Evolutionary conservation across 73 alveolate genomes (phyloP).

Genomic region (Paramecium biaurelia): DNA sequence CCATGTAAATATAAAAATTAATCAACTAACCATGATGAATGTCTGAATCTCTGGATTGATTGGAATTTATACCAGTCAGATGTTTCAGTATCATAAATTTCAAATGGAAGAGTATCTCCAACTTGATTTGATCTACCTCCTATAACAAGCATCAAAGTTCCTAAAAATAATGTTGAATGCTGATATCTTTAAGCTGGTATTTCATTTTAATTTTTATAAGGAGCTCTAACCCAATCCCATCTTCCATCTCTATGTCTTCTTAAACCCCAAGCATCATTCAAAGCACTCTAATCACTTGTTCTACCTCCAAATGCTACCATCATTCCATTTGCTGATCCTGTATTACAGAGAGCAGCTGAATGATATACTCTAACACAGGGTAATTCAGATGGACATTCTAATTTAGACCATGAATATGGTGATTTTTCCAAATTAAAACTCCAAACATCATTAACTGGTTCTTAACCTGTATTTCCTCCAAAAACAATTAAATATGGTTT

Average conservation of each 20-base stretch:
- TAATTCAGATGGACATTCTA: constrained; percentile 80
- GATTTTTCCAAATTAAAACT: constrained; percentile 83
- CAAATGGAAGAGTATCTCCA: constrained; percentile 89
- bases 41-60: constrained; percentile 88
- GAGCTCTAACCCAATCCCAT: constrained; percentile 99
- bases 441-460: constrained; percentile 94
- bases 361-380: constrained; percentile 97
- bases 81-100: constrained; percentile 96
- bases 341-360: constrained; percentile 93
- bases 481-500: constrained; percentile 94
- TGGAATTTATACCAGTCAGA: constrained; percentile 91
- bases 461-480: constrained; percentile 97
- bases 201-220: constrained; percentile 77
- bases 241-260: constrained; percentile 98
- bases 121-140: constrained; percentile 93
- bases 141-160: constrained; percentile 88
- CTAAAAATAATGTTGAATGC: constrained; percentile 93
- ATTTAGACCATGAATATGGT: constrained; percentile 88
- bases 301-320: constrained; percentile 96
- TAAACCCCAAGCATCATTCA: constrained; percentile 97
- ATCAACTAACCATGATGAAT: constrained; percentile 76
- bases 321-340: constrained; percentile 98
- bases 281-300: constrained; percentile 82
- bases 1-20: constrained; percentile 80
- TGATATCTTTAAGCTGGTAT: constrained; percentile 74